Percentiles rank a stretch among this genome's conserved stretches.
phyloP scores from a whole-genome alignment of 768 basidiomycete species.

The Tylopilus rubrobrunneus region DNA sequence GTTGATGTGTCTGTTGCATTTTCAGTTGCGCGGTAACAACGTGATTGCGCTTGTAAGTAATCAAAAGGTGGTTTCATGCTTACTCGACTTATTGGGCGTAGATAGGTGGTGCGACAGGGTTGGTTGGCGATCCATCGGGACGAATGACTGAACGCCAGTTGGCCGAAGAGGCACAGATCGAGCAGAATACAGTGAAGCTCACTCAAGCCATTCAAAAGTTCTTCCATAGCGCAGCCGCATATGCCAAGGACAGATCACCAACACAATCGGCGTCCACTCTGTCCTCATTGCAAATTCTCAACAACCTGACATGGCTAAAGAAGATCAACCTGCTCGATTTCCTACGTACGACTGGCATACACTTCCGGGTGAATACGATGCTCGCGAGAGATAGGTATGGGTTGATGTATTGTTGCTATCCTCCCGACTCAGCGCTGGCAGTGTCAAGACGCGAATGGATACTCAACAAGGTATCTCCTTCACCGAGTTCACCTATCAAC shows the following conservation, averaged over 20 bases:
- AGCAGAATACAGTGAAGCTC: slow-evolving; percentile 63
- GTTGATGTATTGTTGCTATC: background rate
- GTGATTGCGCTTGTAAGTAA: slow-evolving; percentile 76
- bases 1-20: slow-evolving; percentile 82
- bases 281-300: slow-evolving; percentile 41
- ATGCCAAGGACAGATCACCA: slow-evolving; percentile 44
- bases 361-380: slow-evolving; percentile 86
- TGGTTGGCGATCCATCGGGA: slow-evolving; percentile 97
- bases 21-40: slow-evolving; percentile 79
- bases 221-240: slow-evolving; percentile 60
- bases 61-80: background rate
- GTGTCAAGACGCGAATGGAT: slow-evolving; percentile 76
- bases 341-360: slow-evolving; percentile 72
- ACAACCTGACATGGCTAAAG: slow-evolving; percentile 79
- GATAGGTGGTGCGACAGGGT: slow-evolving; percentile 95
- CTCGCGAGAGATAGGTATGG: slow-evolving; percentile 81
- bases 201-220: slow-evolving; percentile 65
- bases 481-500: slow-evolving; percentile 96
- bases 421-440: slow-evolving; percentile 29
- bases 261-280: slow-evolving; percentile 4
- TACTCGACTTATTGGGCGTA: slow-evolving; percentile 30
- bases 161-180: slow-evolving; percentile 55
- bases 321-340: slow-evolving; percentile 78
- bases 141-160: slow-evolving; percentile 75
- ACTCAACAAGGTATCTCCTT: slow-evolving; percentile 92